Evolutionary conservation across 2,329 filamentous ascomycete species (phyloP).

Genomic region (Penicillium sp.): DNA sequence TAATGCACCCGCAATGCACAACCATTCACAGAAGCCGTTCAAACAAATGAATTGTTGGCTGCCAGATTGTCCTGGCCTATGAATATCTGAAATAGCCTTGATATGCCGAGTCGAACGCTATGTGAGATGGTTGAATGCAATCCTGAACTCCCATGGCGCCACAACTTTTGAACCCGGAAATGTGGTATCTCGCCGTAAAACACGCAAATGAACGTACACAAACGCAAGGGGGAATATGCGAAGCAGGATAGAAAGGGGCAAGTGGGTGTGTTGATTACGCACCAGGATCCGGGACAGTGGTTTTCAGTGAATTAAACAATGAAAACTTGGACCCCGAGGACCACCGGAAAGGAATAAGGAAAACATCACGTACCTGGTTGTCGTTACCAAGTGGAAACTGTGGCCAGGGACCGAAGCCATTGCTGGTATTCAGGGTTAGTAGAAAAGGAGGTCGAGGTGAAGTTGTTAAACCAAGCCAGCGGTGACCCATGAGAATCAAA

Average conservation of each 20-base stretch:
- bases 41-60: not conserved
- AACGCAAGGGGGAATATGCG: not conserved
- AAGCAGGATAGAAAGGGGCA: not conserved
- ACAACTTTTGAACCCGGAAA: not conserved
- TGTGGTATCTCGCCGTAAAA: not conserved
- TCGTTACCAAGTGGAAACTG: not conserved
- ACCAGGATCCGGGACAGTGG: not conserved
- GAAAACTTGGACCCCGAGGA: not conserved
- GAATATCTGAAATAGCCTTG: not conserved
- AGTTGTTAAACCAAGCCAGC: not conserved
- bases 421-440: constrained; percentile 13
- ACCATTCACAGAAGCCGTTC: not conserved
- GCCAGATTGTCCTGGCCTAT: not conserved
- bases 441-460: not conserved
- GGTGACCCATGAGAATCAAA: not conserved
- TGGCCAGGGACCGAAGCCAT: constrained; percentile 2
- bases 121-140: constrained; percentile 3
- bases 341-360: not conserved
- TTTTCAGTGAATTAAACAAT: not conserved
- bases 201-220: not conserved
- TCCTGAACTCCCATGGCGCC: not conserved
- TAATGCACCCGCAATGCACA: not conserved
- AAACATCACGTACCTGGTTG: constrained; percentile 4
- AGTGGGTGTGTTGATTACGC: not conserved
- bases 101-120: not conserved